phyloP scores from a whole-genome alignment of 2,329 filamentous ascomycete genomes.

The Oidium heveae region DNA sequence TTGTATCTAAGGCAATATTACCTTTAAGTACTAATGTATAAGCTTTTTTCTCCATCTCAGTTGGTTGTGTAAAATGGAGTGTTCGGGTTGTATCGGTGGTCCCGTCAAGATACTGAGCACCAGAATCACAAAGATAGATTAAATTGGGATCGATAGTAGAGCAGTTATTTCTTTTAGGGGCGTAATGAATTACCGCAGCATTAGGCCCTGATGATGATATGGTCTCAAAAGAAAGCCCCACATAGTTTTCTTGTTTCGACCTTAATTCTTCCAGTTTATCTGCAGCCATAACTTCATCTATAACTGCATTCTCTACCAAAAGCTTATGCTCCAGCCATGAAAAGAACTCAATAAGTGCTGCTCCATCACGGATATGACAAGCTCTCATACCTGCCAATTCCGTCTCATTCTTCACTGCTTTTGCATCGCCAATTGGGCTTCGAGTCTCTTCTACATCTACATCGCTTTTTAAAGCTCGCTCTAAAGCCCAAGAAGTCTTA shows the following conservation, averaged over 20 bases:
- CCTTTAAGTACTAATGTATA: conserved; percentile 92
- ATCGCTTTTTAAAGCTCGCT: conserved; percentile 63
- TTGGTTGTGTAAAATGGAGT: conserved; percentile 70
- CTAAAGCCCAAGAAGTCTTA: conserved; percentile 80
- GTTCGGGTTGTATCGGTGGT: conserved; percentile 93
- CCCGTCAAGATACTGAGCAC: conserved; percentile 85
- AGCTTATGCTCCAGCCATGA: conserved; percentile 90
- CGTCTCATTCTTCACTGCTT: conserved; percentile 78
- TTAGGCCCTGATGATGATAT: conserved; percentile 74
- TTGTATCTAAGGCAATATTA: conserved; percentile 65
- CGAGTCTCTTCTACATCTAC: conserved; percentile 63
- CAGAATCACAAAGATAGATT: conserved; percentile 89
- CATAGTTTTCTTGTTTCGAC: conserved; percentile 44
- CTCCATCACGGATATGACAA: conserved; percentile 83
- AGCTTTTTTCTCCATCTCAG: conserved; percentile 58
- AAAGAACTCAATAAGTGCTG: conserved; percentile 76
- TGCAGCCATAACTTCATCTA: conserved; percentile 80
- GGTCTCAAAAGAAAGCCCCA: conserved; percentile 79
- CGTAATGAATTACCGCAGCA: conserved; percentile 90
- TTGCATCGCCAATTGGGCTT: conserved; percentile 71
- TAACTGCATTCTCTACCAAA: conserved; percentile 37
- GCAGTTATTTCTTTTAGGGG: conserved; percentile 61
- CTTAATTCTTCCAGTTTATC: conserved; percentile 68
- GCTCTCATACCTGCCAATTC: conserved; percentile 83
- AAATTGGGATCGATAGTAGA: conserved; percentile 59